Evolutionary conservation across 2,329 filamentous ascomycete genomes (phyloP).

Genomic region (Myriangium duriaei): DNA sequence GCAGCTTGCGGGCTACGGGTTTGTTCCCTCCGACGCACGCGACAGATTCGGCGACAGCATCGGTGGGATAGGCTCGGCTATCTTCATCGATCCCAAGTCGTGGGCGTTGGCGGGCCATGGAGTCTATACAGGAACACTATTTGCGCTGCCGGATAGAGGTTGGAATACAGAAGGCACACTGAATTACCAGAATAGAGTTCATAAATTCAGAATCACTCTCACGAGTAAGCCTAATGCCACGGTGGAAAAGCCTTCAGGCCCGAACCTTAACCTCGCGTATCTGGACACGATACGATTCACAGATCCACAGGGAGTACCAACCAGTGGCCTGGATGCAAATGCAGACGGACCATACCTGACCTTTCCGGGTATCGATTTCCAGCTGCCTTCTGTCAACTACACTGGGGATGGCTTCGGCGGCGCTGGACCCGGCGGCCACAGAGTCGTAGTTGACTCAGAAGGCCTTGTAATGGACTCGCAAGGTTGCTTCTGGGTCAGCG

Average conservation of each 20-base stretch:
- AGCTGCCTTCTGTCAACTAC: conserved; percentile 51
- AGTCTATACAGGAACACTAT: conserved; percentile 50
- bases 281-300: conserved; percentile 52
- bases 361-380: conserved; percentile 44
- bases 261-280: conserved; percentile 52
- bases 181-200: conserved; percentile 55
- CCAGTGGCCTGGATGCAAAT: conserved; percentile 53
- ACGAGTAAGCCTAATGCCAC: conserved; percentile 41
- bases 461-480: conserved; percentile 50
- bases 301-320: conserved; percentile 48
- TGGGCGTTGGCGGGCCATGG: conserved; percentile 44
- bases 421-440: conserved; percentile 44
- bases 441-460: conserved; percentile 53
- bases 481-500: conserved; percentile 54
- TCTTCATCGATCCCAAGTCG: conserved; percentile 46
- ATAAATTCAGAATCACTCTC: conserved; percentile 53
- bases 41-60: conserved; percentile 61
- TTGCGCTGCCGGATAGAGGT: conserved; percentile 51
- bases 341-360: conserved; percentile 36
- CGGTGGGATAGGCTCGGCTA: conserved; percentile 52
- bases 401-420: conserved; percentile 56
- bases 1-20: conserved; percentile 54
- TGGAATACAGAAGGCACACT: conserved; percentile 63
- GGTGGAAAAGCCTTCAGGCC: conserved; percentile 38
- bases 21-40: conserved; percentile 41